Conservation (phyloP, 306 rosid species). For the Dalbergia oliveri region DNA sequence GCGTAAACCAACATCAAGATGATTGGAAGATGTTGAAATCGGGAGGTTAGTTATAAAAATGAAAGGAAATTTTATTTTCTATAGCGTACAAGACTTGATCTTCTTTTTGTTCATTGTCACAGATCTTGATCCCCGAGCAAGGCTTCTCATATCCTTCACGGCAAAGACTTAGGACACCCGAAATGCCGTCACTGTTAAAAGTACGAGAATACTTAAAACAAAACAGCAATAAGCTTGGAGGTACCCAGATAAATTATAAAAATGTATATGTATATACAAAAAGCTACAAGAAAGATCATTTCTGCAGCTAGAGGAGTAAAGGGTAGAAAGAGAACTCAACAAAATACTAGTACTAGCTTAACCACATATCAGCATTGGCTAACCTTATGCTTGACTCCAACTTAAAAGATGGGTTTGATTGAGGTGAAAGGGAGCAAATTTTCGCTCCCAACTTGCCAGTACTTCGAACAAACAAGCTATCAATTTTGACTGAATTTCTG, state of each 20-base stretch:
- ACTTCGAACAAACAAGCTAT: conserved; percentile 47
- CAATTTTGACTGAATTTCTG: conserved; percentile 48
- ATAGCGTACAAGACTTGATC: conserved; percentile 52
- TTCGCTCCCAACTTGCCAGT: conserved; percentile 40
- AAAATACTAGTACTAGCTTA: neutral
- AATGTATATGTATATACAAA: neutral
- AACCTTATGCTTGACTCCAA: conserved; percentile 48
- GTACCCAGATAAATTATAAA: no score
- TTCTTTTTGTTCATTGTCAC: conserved; percentile 23
- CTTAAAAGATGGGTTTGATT: conserved; percentile 2
- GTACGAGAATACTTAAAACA: neutral
- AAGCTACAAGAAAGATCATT: neutral
- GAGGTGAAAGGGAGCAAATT: conserved; percentile 29
- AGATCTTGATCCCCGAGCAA: neutral
- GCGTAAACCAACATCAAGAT: neutral
- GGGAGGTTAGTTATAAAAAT: neutral
- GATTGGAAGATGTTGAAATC: neutral
- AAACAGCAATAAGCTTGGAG: neutral
- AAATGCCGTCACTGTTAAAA: conserved; percentile 52
- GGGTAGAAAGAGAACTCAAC: neutral
- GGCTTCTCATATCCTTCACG: conserved; percentile 8
- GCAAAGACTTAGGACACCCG: conserved; percentile 42
- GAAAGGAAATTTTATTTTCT: no score
- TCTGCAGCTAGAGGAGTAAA: neutral
- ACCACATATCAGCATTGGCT: neutral